Evolutionary conservation across 1,284 basidiomycete genomes (phyloP).

Genomic region (Puccinia novopanici): DNA sequence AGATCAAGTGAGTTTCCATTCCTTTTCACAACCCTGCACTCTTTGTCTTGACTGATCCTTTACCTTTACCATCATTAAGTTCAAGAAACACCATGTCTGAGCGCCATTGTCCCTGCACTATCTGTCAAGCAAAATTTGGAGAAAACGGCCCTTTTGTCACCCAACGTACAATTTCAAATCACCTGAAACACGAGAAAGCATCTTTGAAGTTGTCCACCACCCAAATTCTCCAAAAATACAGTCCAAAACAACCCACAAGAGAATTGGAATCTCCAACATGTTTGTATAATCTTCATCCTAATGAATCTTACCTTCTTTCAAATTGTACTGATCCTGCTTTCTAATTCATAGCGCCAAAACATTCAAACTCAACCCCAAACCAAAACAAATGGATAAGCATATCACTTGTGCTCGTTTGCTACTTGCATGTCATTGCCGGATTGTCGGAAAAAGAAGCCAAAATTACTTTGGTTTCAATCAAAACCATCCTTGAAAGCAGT

Average conservation of each 20-base stretch:
- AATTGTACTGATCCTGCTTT: neutral
- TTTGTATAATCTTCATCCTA: too few relatives aligned
- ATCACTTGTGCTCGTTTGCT: neutral
- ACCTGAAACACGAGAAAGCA: neutral
- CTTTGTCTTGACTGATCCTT: neutral
- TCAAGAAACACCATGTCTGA: neutral
- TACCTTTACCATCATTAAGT: neutral
- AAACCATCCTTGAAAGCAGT: neutral
- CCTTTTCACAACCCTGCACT: neutral
- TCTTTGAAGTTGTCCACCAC: neutral
- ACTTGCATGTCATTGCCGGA: slow-evolving; percentile 5
- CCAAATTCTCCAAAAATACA: too few relatives aligned
- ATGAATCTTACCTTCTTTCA: neutral
- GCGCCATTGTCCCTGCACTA: slow-evolving; percentile 19
- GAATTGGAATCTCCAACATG: too few relatives aligned
- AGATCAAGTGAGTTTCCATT: neutral
- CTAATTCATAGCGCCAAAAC: neutral
- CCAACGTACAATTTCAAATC: neutral
- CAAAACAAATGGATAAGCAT: neutral
- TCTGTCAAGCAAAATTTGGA: neutral
- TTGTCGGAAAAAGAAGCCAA: neutral
- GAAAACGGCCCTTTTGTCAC: slow-evolving; percentile 2
- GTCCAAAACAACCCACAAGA: too few relatives aligned
- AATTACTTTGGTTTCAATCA: neutral
- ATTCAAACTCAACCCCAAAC: neutral